Base-by-base conservation (phyloP, 2,329 filamentous ascomycete genomes). In the Xylariaceae sp. region DNA sequence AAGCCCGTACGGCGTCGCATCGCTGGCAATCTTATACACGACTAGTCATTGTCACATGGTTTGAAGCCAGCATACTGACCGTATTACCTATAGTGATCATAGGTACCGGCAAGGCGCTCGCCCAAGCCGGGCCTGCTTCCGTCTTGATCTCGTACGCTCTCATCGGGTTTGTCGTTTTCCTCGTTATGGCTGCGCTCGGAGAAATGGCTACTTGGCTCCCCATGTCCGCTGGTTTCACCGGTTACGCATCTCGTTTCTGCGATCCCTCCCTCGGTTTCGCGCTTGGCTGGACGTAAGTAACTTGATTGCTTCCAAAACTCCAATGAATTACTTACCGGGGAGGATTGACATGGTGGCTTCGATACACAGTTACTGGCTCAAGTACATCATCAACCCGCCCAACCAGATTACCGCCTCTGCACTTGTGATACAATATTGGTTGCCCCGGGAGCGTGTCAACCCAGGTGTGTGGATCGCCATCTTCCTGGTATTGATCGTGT, bases 181-280 rank as follows among this genome's bases (percentile, higher is more conserved):
- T 90, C 40, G 88, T 94, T 62, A 91, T 94, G 87, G 85, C 84
- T 54, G 85, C 82, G 53, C 81, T 94, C 3, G 89, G 88, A 58
- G 88, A 92, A 71, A 94, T 94, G 87, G 87, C 88, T 8, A 81
- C 88, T 49, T 94, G 87, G 87, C 71, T 94, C 32, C 89, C 89
- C 47, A 77, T 91, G 64, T 81, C 83, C 51, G 83, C 86, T 67
- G 89, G 89, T 62, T 95, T 94, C 71, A 88, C 88, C 56, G 87
- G 87, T 64, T 94, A 92, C 66, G 88, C 89, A 21, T 80, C 84
- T 56, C 80, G 89, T 45, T 94, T 90, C 74, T 87, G 84, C 65
- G 88, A 94, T 63, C 88, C 88, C 49, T 87, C 88, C 56, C 80
- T 94, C 22, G 89, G 89, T 51, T 94, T 94, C 68, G 81, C 87